Evolutionary conservation across 208 protist genomes (phyloP), one percentile per base, ranked within the genome.

Genomic region (Trypanosoma lewisi): DNA sequence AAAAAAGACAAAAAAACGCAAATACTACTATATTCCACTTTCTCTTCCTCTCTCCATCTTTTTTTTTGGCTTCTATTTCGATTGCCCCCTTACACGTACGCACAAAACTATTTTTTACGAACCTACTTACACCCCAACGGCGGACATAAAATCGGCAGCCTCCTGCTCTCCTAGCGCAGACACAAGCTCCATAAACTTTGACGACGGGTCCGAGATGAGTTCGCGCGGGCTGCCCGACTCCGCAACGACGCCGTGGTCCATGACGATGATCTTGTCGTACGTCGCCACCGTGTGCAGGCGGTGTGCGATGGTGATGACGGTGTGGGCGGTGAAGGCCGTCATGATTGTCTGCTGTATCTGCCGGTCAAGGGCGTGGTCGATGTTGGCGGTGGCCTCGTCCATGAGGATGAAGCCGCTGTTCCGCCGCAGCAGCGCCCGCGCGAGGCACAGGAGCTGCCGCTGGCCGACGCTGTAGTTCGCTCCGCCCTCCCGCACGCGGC

Each of bases 311-410:
- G 80, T 89, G 67, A 94, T 78, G 45, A 91, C 82, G 25, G 88
- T 94, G 80, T 87, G 80, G 36, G 59, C 69, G 11, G 64, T 57
- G 54, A 94, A 94, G 55, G 73, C 65, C 12, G 51, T 72, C 70
- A 66, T 72, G 47, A 91, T 75, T 5, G 73, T 78, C n/a, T 70
- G 39, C 73, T 87, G 83, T 23, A 91, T 77, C 63, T 77, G 57
- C 50, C 69, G 68, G 63, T 94, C 84, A 23, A 86, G 70, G 30
- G 50, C 47, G 30, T 69, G 73, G 76, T 94, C 84, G 44, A 94
- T 79, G 70, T 89, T 88, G 56, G 84, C 79, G 50, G 81, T 90
- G 52, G 84, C 82, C 75, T 94, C 88, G 63, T 91, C 88, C 82
- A 94, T 89, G 67, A 94, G 70, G 39, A 91, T 82, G 71, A 90